Evolutionary conservation across 768 basidiomycete species (phyloP), one percentile per base, ranked within the genome.

Genomic region (Coprinopsis cinerea): DNA sequence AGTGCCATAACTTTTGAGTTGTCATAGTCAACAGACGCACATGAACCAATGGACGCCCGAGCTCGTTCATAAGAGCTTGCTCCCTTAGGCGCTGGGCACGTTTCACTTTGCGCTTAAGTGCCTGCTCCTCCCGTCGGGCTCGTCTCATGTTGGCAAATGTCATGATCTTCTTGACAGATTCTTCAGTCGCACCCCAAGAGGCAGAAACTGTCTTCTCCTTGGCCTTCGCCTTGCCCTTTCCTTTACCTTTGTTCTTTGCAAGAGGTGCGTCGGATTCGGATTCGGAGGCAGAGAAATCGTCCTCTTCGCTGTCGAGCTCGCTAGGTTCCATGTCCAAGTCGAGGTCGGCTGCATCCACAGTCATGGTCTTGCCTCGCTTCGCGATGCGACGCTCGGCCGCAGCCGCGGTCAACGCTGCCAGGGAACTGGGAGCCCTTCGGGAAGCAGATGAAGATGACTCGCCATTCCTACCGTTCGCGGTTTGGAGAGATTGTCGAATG

Each of bases 1-100:
- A 18, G 17, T 48, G 2, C 27, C n/a, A 53, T 3, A 24, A 4
- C 27, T 45, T n/a, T 9, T 11, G 37, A 11, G 18, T 40, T 34
- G 18, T 36, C 18, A 37, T 2, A 28, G 15, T n/a, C 34, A 32
- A 13, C 26, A 47, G 35, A 53, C 81, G 50, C 61, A 88, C 83
- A 64, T 79, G 74, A 11, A 88, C 91, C 55, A 95, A 67, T 56
- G 74, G 81, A 23, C 92, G 78, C 7, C 90, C 89, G 9, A 92
- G 69, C 59, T 83, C 73, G 50, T 65, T 57, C 43, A 68, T 65
- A 57, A 88, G 59, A 35, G 62, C 71, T 41, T 58, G 61, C 60
- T 85, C 77, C 61, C 81, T 83, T 44, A 45, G 56, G 59, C 70
- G 74, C 39, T 61, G 64, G 4, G 55, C 63, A 34, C 56, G 59